Conservation (phyloP, 2,329 filamentous ascomycete species). For the Hortaea werneckii region DNA sequence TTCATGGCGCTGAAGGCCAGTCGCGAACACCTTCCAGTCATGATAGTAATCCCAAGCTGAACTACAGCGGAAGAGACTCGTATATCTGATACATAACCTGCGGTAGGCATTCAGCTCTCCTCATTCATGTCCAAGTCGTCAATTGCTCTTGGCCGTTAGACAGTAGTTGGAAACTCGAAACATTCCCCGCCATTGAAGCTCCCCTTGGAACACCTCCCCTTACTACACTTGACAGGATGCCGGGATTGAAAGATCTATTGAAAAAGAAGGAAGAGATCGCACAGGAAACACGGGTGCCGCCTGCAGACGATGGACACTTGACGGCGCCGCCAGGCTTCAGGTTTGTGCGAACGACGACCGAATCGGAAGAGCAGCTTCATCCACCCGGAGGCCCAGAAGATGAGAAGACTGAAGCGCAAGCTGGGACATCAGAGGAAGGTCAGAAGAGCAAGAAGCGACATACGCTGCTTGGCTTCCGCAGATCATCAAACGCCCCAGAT, state of each 20-base stretch:
- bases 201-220: neutral
- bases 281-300: constrained; percentile 19
- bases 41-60: too few species aligned
- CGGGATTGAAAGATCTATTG: constrained; percentile 51
- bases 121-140: neutral
- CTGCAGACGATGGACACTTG: constrained; percentile 23
- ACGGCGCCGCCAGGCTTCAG: constrained; percentile 54
- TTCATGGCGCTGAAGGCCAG: neutral
- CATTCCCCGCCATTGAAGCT: neutral
- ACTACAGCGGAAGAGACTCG: too few species aligned
- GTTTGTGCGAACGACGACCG: constrained; percentile 76
- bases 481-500: constrained; percentile 21
- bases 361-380: constrained; percentile 66
- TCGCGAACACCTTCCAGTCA: neutral
- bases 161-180: too few species aligned
- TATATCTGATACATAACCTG: neutral
- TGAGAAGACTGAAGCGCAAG: constrained; percentile 5
- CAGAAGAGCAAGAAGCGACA: constrained; percentile 14
- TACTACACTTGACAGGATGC: constrained; percentile 26
- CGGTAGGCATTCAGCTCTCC: neutral
- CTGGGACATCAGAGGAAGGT: constrained; percentile 11
- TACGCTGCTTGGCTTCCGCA: constrained; percentile 25
- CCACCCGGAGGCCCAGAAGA: constrained; percentile 51
- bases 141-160: too few species aligned
- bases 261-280: constrained; percentile 51